Percentiles rank a stretch among this genome's conserved stretches.
These are phyloP conservation scores for Trametes villosa DNA, from an alignment of 768 basidiomycete species.

Conservation along the genomic window DNA sequence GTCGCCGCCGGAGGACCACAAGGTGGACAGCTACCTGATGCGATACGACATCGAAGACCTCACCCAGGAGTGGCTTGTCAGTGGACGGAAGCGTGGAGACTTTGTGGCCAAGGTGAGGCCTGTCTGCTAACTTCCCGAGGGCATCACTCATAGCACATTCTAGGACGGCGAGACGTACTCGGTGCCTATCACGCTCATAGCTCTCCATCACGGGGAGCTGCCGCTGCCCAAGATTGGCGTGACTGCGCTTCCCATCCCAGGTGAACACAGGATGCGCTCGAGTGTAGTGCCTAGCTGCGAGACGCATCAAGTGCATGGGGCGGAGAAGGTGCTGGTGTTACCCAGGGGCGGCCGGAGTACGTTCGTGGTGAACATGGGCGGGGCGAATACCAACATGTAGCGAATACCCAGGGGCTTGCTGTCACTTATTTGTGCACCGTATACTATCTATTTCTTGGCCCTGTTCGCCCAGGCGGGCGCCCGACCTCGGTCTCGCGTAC, in stretches of 20 bases:
- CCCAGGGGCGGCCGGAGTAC: slow-evolving; percentile 84
- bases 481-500: too few relatives aligned
- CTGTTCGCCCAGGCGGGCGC: too few relatives aligned
- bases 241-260: slow-evolving; percentile 57
- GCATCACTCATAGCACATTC: background rate
- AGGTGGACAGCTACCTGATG: slow-evolving; percentile 52
- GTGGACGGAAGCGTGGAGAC: slow-evolving; percentile 85
- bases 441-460: too few relatives aligned
- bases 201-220: slow-evolving; percentile 83
- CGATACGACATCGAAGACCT: slow-evolving; percentile 84
- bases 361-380: slow-evolving; percentile 77
- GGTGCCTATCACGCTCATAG: slow-evolving; percentile 77
- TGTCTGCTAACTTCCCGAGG: background rate
- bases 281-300: slow-evolving; percentile 68
- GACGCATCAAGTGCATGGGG: slow-evolving; percentile 84
- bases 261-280: slow-evolving; percentile 59
- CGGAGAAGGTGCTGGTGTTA: slow-evolving; percentile 77
- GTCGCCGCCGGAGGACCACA: slow-evolving; percentile 53
- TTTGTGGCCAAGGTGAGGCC: slow-evolving; percentile 69
- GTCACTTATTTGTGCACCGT: background rate
- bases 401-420: slow-evolving; percentile 1
- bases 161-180: slow-evolving; percentile 67
- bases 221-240: slow-evolving; percentile 75
- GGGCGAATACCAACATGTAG: slow-evolving; percentile 14
- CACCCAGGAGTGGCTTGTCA: slow-evolving; percentile 86